A percentile compares a stretch with the other conserved stretches of the same genome.
phyloP scores from a whole-genome alignment of 1,139 yeast genomes.

The Taiozyma sp. region DNA sequence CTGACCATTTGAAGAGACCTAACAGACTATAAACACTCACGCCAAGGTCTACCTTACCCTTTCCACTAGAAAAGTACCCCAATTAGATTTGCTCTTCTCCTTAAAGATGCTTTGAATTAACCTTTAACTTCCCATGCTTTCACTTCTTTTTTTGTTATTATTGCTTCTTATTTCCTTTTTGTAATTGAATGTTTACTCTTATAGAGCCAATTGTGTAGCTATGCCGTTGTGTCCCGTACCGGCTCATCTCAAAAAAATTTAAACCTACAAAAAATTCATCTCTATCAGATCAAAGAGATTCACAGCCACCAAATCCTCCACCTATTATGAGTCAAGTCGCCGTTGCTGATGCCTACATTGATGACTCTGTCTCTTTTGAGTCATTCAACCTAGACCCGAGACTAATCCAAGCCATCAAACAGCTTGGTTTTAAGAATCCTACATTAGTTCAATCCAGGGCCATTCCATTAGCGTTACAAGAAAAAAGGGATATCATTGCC shows the following conservation, averaged over 20 bases:
- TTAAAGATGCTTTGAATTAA: neutral
- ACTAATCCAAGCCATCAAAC: constrained; percentile 76
- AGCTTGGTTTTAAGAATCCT: constrained; percentile 78
- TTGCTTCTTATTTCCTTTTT: neutral
- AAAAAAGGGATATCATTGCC: constrained; percentile 82
- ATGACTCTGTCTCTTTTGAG: constrained; percentile 68
- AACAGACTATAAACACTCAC: neutral
- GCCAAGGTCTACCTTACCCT: neutral
- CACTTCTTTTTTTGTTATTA: neutral
- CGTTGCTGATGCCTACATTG: constrained; percentile 63
- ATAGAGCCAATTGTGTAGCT: too few species aligned
- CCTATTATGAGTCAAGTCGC: constrained; percentile 26
- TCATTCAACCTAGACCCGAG: constrained; percentile 75
- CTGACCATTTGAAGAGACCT: constrained; percentile 23
- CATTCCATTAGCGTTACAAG: constrained; percentile 87
- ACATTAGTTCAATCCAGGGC: constrained; percentile 88
- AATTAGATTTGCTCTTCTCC: neutral
- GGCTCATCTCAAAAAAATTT: neutral
- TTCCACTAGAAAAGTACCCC: neutral
- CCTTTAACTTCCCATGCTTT: neutral
- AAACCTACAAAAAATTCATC: neutral
- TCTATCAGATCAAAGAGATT: neutral
- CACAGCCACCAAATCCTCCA: neutral
- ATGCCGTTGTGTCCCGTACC: neutral
- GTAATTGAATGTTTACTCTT: neutral